These are phyloP conservation scores for Coniochaeta prunicola DNA, from an alignment of 2,329 filamentous ascomycete genomes.

Conservation along the genomic window DNA sequence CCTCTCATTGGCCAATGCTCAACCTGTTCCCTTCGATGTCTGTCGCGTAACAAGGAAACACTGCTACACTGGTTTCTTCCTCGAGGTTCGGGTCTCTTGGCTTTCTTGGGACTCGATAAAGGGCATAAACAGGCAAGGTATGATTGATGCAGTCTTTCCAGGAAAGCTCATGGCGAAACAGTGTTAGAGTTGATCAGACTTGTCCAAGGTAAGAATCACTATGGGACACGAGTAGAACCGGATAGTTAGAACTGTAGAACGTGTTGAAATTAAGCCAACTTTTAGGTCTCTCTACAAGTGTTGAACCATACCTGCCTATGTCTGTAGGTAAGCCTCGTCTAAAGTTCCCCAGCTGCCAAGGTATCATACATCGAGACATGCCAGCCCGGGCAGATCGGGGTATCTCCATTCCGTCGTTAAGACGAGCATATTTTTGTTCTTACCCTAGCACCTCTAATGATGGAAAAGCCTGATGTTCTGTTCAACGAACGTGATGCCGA, in stretches of 20 bases:
- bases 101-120: no score
- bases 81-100: no score
- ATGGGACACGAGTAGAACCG: no score
- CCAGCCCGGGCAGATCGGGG: not conserved
- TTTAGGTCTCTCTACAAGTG: not conserved
- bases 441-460: slow-evolving; percentile 50
- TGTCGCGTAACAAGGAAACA: no score
- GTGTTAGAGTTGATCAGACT: no score
- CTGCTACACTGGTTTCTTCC: no score
- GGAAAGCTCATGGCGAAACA: no score
- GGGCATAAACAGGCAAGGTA: no score
- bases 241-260: not conserved
- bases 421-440: not conserved
- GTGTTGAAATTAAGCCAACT: not conserved
- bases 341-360: not conserved
- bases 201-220: no score
- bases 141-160: no score
- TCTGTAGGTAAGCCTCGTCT: not conserved
- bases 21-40: no score
- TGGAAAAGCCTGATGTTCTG: slow-evolving; percentile 93
- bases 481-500: slow-evolving; percentile 91
- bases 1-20: not conserved
- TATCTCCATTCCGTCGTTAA: not conserved
- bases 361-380: not conserved
- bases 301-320: not conserved